A percentile compares a stretch with the other conserved stretches of the same genome.
Conservation (phyloP, 2,329 filamentous ascomycete genomes). For the Penicillium freii region DNA sequence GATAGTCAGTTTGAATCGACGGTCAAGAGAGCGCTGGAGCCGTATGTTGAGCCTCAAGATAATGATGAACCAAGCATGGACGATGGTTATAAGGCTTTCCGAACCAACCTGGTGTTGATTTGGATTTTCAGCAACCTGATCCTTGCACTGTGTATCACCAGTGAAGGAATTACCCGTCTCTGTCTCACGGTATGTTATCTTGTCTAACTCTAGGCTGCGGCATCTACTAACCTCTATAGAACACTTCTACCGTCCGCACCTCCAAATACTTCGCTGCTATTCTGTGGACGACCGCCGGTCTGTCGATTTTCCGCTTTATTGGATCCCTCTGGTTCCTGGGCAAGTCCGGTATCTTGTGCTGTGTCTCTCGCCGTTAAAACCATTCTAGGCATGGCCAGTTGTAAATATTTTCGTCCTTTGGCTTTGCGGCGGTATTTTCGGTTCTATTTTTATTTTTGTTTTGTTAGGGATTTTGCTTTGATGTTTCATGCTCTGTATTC, state of each 20-base stretch:
- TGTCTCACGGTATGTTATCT: constrained; percentile 74
- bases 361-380: constrained; percentile 71
- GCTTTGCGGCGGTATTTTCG: background rate
- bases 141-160: constrained; percentile 80
- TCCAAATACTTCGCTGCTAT: constrained; percentile 85
- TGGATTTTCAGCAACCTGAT: constrained; percentile 94
- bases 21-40: constrained; percentile 84
- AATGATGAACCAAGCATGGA: constrained; percentile 81
- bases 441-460: background rate
- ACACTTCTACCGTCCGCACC: constrained; percentile 68
- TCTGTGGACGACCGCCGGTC: constrained; percentile 78
- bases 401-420: constrained; percentile 8
- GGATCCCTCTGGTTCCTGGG: constrained; percentile 92
- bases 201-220: background rate
- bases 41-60: constrained; percentile 72
- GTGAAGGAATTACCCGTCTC: constrained; percentile 75
- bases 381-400: background rate
- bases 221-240: constrained; percentile 41
- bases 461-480: background rate
- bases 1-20: constrained; percentile 94
- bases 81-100: constrained; percentile 98
- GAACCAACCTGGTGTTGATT: constrained; percentile 81
- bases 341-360: constrained; percentile 91
- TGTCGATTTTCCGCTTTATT: constrained; percentile 82
- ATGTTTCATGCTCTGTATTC: constrained; percentile 2